phyloP scores from a whole-genome alignment of 305 asterid species.

The Fraxinus dipetala region DNA sequence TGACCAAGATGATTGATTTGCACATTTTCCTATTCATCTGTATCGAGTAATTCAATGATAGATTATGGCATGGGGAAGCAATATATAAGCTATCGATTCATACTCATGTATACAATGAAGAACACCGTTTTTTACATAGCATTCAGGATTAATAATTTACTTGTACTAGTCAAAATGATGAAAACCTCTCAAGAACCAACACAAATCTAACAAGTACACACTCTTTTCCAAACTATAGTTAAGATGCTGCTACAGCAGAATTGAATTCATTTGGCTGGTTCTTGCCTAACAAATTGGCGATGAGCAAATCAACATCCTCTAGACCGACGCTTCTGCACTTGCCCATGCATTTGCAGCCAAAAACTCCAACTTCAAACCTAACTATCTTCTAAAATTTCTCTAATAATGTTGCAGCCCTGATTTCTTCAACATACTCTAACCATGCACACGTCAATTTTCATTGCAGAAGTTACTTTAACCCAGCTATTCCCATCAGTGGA shows the following conservation, averaged over 20 bases:
- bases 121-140: no score
- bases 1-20: no score
- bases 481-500: no score
- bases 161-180: no score
- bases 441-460: conserved; percentile 58
- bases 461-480: no score
- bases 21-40: no score
- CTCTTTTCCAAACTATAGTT: background rate
- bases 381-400: conserved; percentile 52
- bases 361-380: conserved; percentile 61
- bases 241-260: conserved; percentile 26
- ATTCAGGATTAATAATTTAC: no score
- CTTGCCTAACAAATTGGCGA: conserved; percentile 44
- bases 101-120: no score
- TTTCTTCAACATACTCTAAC: conserved; percentile 84
- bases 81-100: no score
- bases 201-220: background rate
- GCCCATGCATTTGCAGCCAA: conserved; percentile 61
- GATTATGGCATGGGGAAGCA: no score
- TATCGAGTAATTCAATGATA: no score
- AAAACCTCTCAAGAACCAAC: no score
- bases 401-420: conserved; percentile 43
- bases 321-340: conserved; percentile 18
- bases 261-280: conserved; percentile 26
- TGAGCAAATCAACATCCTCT: conserved; percentile 66